A percentile compares a stretch with the other conserved stretches of the same genome.
Evolutionary conservation across 495 filamentous ascomycete genomes (phyloP).

Genomic region (Aspergillus biplanus): DNA sequence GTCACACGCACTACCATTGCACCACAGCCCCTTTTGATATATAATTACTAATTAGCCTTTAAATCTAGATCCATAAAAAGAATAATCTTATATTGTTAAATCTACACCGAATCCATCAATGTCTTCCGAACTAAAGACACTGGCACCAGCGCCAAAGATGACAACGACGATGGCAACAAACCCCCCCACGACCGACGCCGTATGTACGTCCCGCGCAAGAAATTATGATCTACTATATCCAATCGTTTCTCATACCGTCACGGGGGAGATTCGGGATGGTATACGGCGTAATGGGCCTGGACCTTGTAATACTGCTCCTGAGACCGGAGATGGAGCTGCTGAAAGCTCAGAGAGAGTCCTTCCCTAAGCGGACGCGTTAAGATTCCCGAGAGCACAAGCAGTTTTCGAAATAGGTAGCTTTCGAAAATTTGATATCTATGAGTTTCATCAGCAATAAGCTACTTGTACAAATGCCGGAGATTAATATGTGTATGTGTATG

Average conservation of each 20-base stretch:
- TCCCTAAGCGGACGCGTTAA: background rate
- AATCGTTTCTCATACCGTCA: background rate
- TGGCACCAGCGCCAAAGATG: too few species aligned
- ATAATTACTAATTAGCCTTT: too few species aligned
- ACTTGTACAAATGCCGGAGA: slow-evolving; percentile 21
- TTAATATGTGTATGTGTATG: slow-evolving; percentile 32
- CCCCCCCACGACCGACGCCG: too few species aligned
- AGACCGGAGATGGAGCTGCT: slow-evolving; percentile 89
- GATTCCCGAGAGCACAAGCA: background rate
- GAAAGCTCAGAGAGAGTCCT: slow-evolving; percentile 97
- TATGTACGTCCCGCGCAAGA: too few species aligned
- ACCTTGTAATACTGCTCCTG: slow-evolving; percentile 88
- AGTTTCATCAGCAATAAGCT: slow-evolving; percentile 9
- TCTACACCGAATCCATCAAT: too few species aligned
- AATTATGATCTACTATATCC: too few species aligned
- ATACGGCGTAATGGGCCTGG: slow-evolving; percentile 8
- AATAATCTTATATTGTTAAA: too few species aligned
- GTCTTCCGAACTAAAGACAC: too few species aligned
- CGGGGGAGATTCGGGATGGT: slow-evolving; percentile 9
- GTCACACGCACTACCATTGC: too few species aligned
- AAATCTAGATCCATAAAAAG: too few species aligned
- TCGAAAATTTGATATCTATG: slow-evolving; percentile 72
- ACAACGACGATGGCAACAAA: too few species aligned
- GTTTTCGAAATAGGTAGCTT: slow-evolving; percentile 13
- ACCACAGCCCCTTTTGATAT: too few species aligned